Conservation (phyloP, 164 flowering plant species). For the Chimonanthus praecox region DNA sequence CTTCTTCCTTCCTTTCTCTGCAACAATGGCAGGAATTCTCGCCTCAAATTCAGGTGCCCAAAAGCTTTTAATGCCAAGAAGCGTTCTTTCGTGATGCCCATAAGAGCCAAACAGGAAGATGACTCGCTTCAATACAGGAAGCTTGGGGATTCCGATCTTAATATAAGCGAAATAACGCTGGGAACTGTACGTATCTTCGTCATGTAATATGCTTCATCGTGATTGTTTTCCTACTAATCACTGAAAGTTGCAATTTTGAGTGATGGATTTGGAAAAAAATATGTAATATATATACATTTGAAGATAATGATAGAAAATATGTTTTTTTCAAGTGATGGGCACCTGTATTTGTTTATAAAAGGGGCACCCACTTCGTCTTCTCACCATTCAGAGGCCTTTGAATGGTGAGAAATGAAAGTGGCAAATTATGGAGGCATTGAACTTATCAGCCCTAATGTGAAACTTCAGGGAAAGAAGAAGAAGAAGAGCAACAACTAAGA, state of each 20-base stretch:
- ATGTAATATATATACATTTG: not conserved
- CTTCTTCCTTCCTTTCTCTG: slow-evolving; percentile 7
- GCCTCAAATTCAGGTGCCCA: slow-evolving; percentile 10
- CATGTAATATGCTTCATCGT: not conserved
- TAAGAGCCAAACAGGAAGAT: slow-evolving; percentile 27
- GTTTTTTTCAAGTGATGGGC: not conserved
- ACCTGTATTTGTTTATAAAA: too few relatives aligned
- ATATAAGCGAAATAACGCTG: slow-evolving; percentile 70
- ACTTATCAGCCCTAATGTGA: too few relatives aligned
- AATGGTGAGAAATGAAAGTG: too few relatives aligned
- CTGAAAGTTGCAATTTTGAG: not conserved
- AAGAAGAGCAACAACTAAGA: too few relatives aligned
- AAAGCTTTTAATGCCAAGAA: not conserved
- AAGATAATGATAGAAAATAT: not conserved
- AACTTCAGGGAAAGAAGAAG: too few relatives aligned
- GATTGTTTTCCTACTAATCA: not conserved
- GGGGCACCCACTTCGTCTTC: not conserved
- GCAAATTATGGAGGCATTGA: too few relatives aligned
- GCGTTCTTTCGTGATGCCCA: slow-evolving; percentile 1
- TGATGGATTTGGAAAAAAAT: not conserved
- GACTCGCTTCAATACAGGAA: slow-evolving; percentile 56
- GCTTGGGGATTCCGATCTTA: slow-evolving; percentile 87
- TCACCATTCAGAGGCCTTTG: not conserved
- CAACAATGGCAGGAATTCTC: slow-evolving; percentile 15
- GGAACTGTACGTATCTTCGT: slow-evolving; percentile 55